These are phyloP conservation scores for Fusarium palustre DNA, from an alignment of 2,329 filamentous ascomycete genomes.

Conservation along the genomic window DNA sequence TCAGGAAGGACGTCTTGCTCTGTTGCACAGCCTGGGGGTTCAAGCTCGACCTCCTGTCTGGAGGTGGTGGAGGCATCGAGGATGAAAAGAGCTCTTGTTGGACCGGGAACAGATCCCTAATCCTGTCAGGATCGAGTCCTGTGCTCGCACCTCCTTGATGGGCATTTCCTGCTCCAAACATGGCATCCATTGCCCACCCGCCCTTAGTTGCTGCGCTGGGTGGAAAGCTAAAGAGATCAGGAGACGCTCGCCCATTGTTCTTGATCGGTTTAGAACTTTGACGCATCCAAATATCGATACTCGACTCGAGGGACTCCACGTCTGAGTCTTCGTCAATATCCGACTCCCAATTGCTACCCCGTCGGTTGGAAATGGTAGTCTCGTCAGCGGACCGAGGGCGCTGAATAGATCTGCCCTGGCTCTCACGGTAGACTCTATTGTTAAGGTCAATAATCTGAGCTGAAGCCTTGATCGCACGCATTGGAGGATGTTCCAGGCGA, in stretches of 20 bases:
- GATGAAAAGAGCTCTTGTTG: conserved; percentile 55
- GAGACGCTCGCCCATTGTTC: conserved; percentile 54
- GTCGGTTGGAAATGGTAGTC: conserved; percentile 56
- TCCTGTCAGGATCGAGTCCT: conserved; percentile 53
- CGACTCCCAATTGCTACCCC: conserved; percentile 59
- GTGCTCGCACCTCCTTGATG: conserved; percentile 43
- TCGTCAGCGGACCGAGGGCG: conserved; percentile 63
- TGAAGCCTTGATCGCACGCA: conserved; percentile 33
- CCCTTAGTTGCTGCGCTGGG: conserved; percentile 49
- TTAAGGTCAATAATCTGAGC: conserved; percentile 41
- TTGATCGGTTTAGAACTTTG: conserved; percentile 60
- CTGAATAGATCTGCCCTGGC: conserved; percentile 44
- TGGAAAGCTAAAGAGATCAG: conserved; percentile 68
- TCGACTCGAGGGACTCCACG: conserved; percentile 59
- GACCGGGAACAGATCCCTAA: conserved; percentile 60
- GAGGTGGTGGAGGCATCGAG: conserved; percentile 59
- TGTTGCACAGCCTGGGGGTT: conserved; percentile 58
- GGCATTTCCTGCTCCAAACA: conserved; percentile 55
- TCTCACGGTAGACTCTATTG: conserved; percentile 37
- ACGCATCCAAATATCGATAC: conserved; percentile 69
- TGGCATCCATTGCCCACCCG: conserved; percentile 62
- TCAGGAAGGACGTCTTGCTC: conserved; percentile 29
- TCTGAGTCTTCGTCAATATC: conserved; percentile 56
- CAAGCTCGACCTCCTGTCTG: conserved; percentile 66
- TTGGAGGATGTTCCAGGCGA: conserved; percentile 21